phyloP scores from a whole-genome alignment of 2,329 filamentous ascomycete species.

The Neobulgaria alba region DNA sequence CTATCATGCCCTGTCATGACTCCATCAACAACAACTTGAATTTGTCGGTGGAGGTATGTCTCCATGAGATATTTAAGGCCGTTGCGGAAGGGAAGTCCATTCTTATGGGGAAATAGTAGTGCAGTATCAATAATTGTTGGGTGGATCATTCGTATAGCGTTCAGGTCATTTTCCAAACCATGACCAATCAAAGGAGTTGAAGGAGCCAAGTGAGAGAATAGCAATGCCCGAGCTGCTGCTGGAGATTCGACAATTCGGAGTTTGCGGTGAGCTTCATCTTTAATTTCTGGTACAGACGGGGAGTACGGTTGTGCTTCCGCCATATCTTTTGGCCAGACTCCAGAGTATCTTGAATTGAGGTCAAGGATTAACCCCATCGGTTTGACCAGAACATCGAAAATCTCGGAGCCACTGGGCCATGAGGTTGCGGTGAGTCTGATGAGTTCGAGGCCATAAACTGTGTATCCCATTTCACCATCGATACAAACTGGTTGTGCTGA shows the following conservation, averaged over 20 bases:
- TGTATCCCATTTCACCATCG: slow-evolving; percentile 98
- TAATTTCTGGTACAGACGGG: slow-evolving; percentile 14
- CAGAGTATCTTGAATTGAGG: slow-evolving; percentile 86
- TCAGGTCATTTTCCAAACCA: slow-evolving; percentile 91
- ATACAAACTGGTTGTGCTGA: slow-evolving; percentile 63
- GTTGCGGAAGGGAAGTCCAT: slow-evolving; percentile 68
- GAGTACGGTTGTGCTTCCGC: slow-evolving; percentile 54
- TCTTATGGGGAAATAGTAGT: slow-evolving; percentile 70
- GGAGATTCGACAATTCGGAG: slow-evolving; percentile 73
- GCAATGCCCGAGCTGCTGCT: slow-evolving; percentile 61
- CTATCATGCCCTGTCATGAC: slow-evolving; percentile 68
- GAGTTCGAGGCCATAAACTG: slow-evolving; percentile 77
- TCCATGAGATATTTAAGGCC: slow-evolving; percentile 69
- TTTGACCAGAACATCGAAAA: slow-evolving; percentile 79
- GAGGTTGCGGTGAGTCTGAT: slow-evolving; percentile 81
- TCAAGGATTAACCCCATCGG: slow-evolving; percentile 80
- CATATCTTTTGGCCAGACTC: slow-evolving; percentile 72
- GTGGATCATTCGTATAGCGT: slow-evolving; percentile 75
- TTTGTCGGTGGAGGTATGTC: slow-evolving; percentile 61
- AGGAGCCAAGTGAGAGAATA: slow-evolving; percentile 68
- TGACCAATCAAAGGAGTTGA: slow-evolving; percentile 83
- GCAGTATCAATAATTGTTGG: slow-evolving; percentile 79
- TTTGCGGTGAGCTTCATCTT: slow-evolving; percentile 30
- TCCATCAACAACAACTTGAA: slow-evolving; percentile 56
- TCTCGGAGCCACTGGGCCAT: slow-evolving; percentile 68